A percentile compares a stretch with the other conserved stretches of the same genome.
Evolutionary conservation across 2,329 filamentous ascomycete species (phyloP).

Genomic region (Ascochyta viciae-villosae): DNA sequence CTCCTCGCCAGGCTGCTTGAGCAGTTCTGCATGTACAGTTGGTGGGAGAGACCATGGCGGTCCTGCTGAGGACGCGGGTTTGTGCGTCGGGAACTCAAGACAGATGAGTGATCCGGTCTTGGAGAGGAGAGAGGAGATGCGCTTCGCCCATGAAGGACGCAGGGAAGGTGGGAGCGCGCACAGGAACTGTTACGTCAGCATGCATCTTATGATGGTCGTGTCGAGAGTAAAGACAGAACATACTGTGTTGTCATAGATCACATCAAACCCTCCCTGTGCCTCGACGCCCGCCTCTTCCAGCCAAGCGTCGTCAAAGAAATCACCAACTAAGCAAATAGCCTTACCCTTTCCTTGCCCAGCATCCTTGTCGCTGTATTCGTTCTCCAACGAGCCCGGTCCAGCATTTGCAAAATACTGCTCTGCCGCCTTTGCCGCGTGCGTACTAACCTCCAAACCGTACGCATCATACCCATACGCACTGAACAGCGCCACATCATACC

Average conservation of each 20-base stretch:
- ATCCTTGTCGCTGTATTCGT: conserved; percentile 52
- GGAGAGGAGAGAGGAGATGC: conserved; percentile 62
- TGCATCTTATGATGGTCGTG: neutral
- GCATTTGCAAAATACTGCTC: conserved; percentile 47
- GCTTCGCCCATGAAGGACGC: conserved; percentile 64
- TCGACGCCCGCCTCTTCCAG: conserved; percentile 45
- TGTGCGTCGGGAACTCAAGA: conserved; percentile 80
- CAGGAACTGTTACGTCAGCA: conserved; percentile 59
- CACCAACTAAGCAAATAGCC: conserved; percentile 65
- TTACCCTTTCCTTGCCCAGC: conserved; percentile 58
- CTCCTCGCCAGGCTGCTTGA: conserved; percentile 72
- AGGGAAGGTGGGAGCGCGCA: conserved; percentile 64
- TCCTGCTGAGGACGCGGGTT: conserved; percentile 68
- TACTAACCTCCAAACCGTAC: conserved; percentile 74
- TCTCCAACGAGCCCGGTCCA: conserved; percentile 45
- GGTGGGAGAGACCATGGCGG: conserved; percentile 76
- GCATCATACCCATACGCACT: conserved; percentile 78
- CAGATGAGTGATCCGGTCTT: conserved; percentile 63
- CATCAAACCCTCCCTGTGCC: conserved; percentile 63
- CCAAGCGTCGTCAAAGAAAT: conserved; percentile 73
- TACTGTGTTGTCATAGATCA: conserved; percentile 70
- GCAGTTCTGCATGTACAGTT: conserved; percentile 73
- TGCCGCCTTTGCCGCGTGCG: conserved; percentile 58
- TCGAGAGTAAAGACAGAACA: conserved; percentile 23
- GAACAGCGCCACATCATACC: conserved; percentile 81